Evolutionary conservation across 192 early-diverging fungal genomes (phyloP).

Genomic region (Entomortierella parvispora): DNA sequence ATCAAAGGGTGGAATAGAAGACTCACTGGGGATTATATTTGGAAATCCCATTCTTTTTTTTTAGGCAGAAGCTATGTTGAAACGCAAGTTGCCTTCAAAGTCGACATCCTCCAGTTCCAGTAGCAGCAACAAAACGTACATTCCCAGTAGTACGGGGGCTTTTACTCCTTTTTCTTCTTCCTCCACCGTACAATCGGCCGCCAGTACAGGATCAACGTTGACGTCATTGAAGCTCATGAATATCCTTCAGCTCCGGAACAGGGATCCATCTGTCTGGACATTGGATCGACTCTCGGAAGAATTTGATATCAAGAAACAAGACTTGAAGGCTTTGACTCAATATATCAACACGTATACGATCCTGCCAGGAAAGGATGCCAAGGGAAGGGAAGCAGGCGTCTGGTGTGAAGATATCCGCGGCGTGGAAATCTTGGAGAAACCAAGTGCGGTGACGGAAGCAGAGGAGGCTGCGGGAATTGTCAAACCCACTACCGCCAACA

Average conservation of each 20-base stretch:
- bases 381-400: slow-evolving; percentile 38
- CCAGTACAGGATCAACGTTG: slow-evolving; percentile 4
- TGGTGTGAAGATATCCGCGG: slow-evolving; percentile 48
- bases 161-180: slow-evolving; percentile 19
- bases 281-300: slow-evolving; percentile 20
- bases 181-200: background rate
- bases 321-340: slow-evolving; percentile 20
- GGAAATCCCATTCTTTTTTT: background rate
- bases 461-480: slow-evolving; percentile 12
- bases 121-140: background rate
- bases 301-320: slow-evolving; percentile 24
- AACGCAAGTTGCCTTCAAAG: slow-evolving; percentile 36
- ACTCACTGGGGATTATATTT: background rate
- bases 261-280: slow-evolving; percentile 43
- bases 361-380: slow-evolving; percentile 41
- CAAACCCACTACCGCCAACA: background rate
- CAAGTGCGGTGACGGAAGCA: slow-evolving; percentile 19
- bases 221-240: slow-evolving; percentile 45
- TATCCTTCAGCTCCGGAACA: slow-evolving; percentile 38
- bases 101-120: slow-evolving; percentile 3
- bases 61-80: slow-evolving; percentile 34
- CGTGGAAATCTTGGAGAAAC: slow-evolving; percentile 34
- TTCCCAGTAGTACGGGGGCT: background rate
- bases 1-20: background rate
- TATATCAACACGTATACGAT: slow-evolving; percentile 50